Base-by-base conservation (phyloP, 192 early-diverging fungal species). In the Diversispora eburnea region DNA sequence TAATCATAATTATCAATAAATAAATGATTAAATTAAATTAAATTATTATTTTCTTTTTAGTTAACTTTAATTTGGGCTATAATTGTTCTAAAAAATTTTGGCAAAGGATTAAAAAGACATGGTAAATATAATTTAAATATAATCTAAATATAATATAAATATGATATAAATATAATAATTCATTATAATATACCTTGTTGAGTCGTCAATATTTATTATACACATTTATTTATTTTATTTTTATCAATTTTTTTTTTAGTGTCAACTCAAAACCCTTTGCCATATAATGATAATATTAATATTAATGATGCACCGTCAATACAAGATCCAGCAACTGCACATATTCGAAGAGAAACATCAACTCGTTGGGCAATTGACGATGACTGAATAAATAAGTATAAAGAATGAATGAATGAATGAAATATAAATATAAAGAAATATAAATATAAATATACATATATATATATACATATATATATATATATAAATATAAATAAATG, bases 81-180 rank as follows among this genome's bases (percentile, higher is more conserved):
- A 65, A 13, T 65, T 47, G 12, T 65, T 47, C 15, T 65, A 49
- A 65, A 46, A 17, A 65, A 65, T 8, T 65, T 65, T 13, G 63
- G 43, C 3, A 45, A 47, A 65, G 63, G 63, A 19, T 9, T 65
- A 22, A 65, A 65, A 65, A 12, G n/a, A 65, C 63, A 65, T 25
- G 9, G 63, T 65, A 65, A 20, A n/a, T 65, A 65, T 62, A 17
- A 12, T 42, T 15, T 61, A 42, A 33, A 33, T 33, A 33, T 33
- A 33, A 33, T 33, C n/a, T n/a, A n/a, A n/a, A n/a, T n/a, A n/a
- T n/a, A n/a, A n/a, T n/a, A n/a, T 65, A 65, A 20, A n/a, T 65
- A 65, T 62, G 7, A 12, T 42, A 39, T 61, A 42, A 33, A 33
- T 33, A 33, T 33, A 33, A 33, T 33, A 33, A 33, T 33, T 33